Conservation (phyloP, 345 rosid genomes). For the Citrus australasica region DNA sequence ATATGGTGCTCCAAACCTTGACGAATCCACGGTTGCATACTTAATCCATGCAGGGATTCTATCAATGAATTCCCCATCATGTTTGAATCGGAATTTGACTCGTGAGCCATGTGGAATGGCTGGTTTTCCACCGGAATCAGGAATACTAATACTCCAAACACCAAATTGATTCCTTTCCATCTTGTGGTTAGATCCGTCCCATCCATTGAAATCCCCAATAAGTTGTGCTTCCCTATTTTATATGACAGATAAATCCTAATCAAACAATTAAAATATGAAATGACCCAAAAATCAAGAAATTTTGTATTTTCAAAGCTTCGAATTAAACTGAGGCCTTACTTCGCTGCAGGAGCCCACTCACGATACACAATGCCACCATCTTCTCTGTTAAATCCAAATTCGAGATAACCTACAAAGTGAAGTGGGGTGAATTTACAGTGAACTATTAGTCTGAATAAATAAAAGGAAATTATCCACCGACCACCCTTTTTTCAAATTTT, state of each 20-base stretch:
- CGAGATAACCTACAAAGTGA: constrained; percentile 51
- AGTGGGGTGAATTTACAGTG: neutral
- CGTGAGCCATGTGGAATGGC: constrained; percentile 72
- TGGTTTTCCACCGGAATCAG: constrained; percentile 52
- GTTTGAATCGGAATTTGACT: constrained; percentile 71
- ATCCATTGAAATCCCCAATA: constrained; percentile 78
- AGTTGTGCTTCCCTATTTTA: constrained; percentile 65
- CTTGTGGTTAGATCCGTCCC: constrained; percentile 70
- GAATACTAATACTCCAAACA: constrained; percentile 66
- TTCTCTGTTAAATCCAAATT: constrained; percentile 69
- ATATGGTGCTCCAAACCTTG: constrained; percentile 66
- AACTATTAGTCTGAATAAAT: neutral
- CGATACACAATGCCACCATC: constrained; percentile 55
- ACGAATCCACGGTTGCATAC: constrained; percentile 62
- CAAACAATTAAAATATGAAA: constrained; percentile 10
- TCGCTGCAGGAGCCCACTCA: constrained; percentile 90
- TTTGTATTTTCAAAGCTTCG: constrained; percentile 5
- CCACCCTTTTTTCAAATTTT: too few species aligned
- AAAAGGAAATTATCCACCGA: too few species aligned
- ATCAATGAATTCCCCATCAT: constrained; percentile 54
- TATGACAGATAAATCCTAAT: constrained; percentile 8
- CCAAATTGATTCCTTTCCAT: constrained; percentile 77
- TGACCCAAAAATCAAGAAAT: neutral
- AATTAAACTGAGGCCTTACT: constrained; percentile 32
- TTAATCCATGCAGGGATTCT: constrained; percentile 80